Evolutionary conservation across 2,329 filamentous ascomycete species (phyloP).

Genomic region (Phialophora macrospora): DNA sequence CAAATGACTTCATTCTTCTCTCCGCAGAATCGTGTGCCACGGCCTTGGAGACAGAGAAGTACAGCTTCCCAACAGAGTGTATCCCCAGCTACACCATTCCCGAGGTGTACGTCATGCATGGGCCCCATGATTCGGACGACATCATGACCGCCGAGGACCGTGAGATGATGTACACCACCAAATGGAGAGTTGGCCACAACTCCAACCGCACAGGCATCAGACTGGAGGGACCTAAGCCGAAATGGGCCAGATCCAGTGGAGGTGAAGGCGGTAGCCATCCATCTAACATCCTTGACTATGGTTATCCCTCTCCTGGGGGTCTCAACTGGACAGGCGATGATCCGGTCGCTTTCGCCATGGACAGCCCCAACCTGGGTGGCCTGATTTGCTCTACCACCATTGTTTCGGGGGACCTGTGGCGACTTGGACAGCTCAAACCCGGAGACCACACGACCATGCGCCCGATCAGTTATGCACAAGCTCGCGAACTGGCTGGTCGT

Average conservation of each 20-base stretch:
- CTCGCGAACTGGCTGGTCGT: background rate
- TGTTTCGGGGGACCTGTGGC: constrained; percentile 63
- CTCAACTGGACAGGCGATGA: constrained; percentile 67
- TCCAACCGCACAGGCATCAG: constrained; percentile 64
- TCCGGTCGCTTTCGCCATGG: constrained; percentile 62
- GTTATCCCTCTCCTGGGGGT: constrained; percentile 60
- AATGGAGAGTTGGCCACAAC: constrained; percentile 66
- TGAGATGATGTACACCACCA: constrained; percentile 60
- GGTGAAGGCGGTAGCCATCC: constrained; percentile 62
- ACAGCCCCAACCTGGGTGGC: constrained; percentile 65
- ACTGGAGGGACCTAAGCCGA: constrained; percentile 61
- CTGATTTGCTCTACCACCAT: constrained; percentile 62
- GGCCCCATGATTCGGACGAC: constrained; percentile 45
- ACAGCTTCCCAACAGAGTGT: background rate
- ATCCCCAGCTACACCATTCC: background rate
- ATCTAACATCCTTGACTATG: constrained; percentile 62
- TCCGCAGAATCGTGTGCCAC: background rate
- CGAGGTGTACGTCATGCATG: background rate
- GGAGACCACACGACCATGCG: constrained; percentile 54
- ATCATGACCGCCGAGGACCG: constrained; percentile 58
- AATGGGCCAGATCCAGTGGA: constrained; percentile 63
- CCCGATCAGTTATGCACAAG: background rate
- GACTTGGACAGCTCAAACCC: constrained; percentile 64
- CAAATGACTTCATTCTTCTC: constrained; percentile 56
- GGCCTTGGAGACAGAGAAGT: background rate